Evolutionary conservation across 2,329 filamentous ascomycete species (phyloP), one percentile per base, ranked within the genome.

Genomic region (Ascomycota sp.): DNA sequence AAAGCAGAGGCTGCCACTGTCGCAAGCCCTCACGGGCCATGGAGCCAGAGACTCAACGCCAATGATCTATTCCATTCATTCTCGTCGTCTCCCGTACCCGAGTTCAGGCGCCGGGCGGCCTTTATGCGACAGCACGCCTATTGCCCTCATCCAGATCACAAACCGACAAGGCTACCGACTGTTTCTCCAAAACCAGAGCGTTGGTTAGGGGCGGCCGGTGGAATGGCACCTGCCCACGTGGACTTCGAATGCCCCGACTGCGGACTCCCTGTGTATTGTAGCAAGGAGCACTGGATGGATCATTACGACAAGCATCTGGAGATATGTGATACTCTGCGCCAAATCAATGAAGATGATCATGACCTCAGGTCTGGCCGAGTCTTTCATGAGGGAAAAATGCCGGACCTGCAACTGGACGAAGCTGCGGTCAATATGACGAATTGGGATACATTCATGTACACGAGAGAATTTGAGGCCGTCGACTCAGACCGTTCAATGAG

Each of bases 321-420:
- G 46, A 75, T 98, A 23, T 98, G 89, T 51, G 86, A 98, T 44
- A 79, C 79, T 0, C 58, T 98, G 33, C 65, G 77, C 39, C 77
- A 95, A 54, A 86, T 93, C 54, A 98, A 98, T 42, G 89, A 98
- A 56, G 89, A 98, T 46, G 89, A 98, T 42, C 91, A 98, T 47
- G 89, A 98, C 50, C 56, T 98, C 40, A 66, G 78, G 30, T 93
- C 82, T 12, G 89, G 89, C 4, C 69, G 89, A 20, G 77, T 82
- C 51, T 98, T 98, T 53, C 75, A 79, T 10, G 91, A 98, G 51
- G 95, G 92, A 45, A 73, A 85, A 36, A 92, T 93, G 46, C 83
- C 89, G 0, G 80, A 77, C 10, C 65, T 75, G 32, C 85, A 94
- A 56, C 73, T 94, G 49, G 85, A 94, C 39, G 86, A 94, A 50